Evolutionary conservation across 163 green algal species (phyloP), one percentile per base, ranked within the genome.

Genomic region (Prototheca stagnorum): DNA sequence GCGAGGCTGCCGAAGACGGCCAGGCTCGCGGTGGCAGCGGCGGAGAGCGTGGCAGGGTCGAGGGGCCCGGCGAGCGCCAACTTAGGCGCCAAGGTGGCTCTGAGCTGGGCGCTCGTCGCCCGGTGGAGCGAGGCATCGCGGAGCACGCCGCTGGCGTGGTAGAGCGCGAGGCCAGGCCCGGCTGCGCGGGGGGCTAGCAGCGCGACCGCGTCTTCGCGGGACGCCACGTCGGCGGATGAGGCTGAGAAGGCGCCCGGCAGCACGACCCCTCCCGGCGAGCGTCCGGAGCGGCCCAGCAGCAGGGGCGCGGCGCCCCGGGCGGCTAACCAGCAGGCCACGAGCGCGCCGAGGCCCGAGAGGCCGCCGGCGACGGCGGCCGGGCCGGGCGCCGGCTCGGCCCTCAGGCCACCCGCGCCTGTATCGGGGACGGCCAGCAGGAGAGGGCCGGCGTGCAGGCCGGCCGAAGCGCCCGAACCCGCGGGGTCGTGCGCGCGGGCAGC

Each of bases 91-190:
- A 53, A 23, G 19, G 73, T 73, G 6, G 19, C 27, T 1, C 73
- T 53, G 21, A 78, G 39, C 20, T 26, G 39, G 24, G 12, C 22
- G 3, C 60, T 21, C 2, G 39, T 73, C 24, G 73, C 65, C 14
- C 57, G 44, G 7, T 27, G 9, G 0, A 81, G 29, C 35, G 65
- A 17, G 12, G 48, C 49, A 34, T 78, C 73, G 28, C 61, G 50
- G 42, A 87, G 61, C 27, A 83, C 50, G 11, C 79, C 79, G 12
- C 61, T 64, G 3, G 77, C 75, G 64, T 88, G 80, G 3, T 85
- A 29, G 16, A 82, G 36, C 11, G 6, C 19, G 1, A 35, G 11
- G 9, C 9, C 27, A 4, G 41, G 39, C 4, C 44, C 28, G n/a
- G 19, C 16, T 11, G 5, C 17, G n/a, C 17, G 24, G 23, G 14